Conservation (phyloP, 768 basidiomycete genomes). For the Suillus sp. region DNA sequence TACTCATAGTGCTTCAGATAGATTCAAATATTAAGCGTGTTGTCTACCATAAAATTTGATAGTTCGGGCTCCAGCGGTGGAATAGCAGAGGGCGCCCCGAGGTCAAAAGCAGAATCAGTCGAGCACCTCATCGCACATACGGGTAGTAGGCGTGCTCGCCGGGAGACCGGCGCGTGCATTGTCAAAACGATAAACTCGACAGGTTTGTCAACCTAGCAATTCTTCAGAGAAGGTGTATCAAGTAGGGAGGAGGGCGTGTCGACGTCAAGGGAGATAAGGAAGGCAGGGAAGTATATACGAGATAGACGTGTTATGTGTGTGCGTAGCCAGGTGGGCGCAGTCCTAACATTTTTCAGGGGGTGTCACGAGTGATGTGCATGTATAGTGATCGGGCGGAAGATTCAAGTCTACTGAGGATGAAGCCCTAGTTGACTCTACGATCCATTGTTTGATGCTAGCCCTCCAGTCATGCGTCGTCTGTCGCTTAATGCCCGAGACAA, state of each 20-base stretch:
- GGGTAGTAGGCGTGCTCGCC: conserved; percentile 86
- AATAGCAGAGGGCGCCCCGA: conserved; percentile 40
- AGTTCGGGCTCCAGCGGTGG: conserved; percentile 43
- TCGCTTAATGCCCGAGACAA: too few species aligned
- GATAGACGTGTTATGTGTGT: conserved; percentile 62
- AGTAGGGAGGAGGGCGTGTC: conserved; percentile 44
- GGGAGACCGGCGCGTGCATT: conserved; percentile 81
- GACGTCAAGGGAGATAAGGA: conserved; percentile 77
- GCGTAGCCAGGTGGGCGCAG: conserved; percentile 59
- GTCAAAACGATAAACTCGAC: conserved; percentile 80
- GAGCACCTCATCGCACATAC: conserved; percentile 72
- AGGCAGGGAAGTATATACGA: conserved; percentile 86
- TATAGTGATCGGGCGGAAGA: too few species aligned
- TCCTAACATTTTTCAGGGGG: conserved; percentile 44
- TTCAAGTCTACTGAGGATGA: too few species aligned
- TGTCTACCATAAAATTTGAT: conserved; percentile 53
- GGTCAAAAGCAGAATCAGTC: conserved; percentile 62
- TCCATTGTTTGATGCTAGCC: too few species aligned
- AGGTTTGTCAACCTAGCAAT: conserved; percentile 91
- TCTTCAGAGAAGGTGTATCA: conserved; percentile 63
- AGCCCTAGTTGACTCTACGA: too few species aligned
- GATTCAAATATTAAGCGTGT: conserved; percentile 15
- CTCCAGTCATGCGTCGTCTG: too few species aligned
- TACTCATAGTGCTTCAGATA: neutral
- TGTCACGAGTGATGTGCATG: neutral